Evolutionary conservation across 495 filamentous ascomycete genomes (phyloP).

Genomic region (Aspergillus sclerotioniger): DNA sequence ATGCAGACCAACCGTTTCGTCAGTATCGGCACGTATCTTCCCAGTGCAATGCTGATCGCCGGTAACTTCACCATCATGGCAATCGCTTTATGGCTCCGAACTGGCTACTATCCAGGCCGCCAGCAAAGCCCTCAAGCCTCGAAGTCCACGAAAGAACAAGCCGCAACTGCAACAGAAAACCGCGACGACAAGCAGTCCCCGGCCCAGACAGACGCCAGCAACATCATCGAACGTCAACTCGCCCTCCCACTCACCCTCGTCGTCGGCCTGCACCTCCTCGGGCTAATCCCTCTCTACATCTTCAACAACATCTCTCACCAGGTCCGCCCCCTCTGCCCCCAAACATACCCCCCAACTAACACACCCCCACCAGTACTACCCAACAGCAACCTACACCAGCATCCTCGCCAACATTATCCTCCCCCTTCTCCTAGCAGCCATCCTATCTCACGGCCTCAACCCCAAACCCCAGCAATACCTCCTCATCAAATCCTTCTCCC

Average conservation of each 20-base stretch:
- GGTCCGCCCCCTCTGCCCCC: constrained; percentile 48
- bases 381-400: constrained; percentile 50
- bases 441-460: constrained; percentile 50
- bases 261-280: constrained; percentile 66
- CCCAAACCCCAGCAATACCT: constrained; percentile 62
- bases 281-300: constrained; percentile 79
- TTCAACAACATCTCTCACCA: constrained; percentile 72
- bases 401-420: constrained; percentile 56
- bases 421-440: constrained; percentile 51
- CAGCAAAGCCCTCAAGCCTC: constrained; percentile 21
- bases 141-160: constrained; percentile 22
- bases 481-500: constrained; percentile 85
- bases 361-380: constrained; percentile 49
- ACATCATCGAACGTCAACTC: constrained; percentile 64
- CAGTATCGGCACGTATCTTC: constrained; percentile 95
- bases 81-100: constrained; percentile 87
- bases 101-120: constrained; percentile 52
- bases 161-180: constrained; percentile 19
- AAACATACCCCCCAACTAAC: constrained; percentile 15
- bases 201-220: constrained; percentile 19
- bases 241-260: constrained; percentile 77
- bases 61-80: constrained; percentile 94
- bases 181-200: constrained; percentile 13
- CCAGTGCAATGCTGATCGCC: constrained; percentile 93
- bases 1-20: constrained; percentile 90